Conservation (phyloP, 441 rosid genomes). For the Erysimum cheiri region DNA sequence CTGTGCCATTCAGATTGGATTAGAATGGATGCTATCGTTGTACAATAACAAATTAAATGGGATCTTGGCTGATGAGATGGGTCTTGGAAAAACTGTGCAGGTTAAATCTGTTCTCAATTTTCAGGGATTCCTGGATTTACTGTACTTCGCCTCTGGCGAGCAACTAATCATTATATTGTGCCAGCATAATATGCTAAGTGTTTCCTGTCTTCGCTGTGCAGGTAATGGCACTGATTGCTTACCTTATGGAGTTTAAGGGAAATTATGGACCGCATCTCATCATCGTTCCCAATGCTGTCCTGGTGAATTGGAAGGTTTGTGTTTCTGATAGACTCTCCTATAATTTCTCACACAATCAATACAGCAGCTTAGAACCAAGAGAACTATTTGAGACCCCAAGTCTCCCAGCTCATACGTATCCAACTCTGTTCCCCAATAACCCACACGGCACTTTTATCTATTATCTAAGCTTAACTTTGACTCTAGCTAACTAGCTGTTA, state of each 20-base stretch:
- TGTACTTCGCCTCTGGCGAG: slow-evolving; percentile 24
- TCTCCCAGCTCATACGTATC: slow-evolving; percentile 25
- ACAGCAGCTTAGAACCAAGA: slow-evolving; percentile 24
- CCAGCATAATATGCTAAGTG: slow-evolving; percentile 13
- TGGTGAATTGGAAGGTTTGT: slow-evolving; percentile 99
- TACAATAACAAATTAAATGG: slow-evolving; percentile 99
- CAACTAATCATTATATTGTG: slow-evolving; percentile 23
- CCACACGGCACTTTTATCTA: slow-evolving; percentile 18
- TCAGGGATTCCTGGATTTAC: slow-evolving; percentile 29
- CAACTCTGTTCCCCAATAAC: slow-evolving; percentile 9
- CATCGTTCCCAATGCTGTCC: slow-evolving; percentile 98
- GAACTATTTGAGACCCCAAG: slow-evolving; percentile 1
- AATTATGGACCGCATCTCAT: slow-evolving; percentile 99
- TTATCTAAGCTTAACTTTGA: slow-evolving; percentile 10
- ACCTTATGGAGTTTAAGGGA: slow-evolving; percentile 99
- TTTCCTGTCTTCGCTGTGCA: slow-evolving; percentile 41
- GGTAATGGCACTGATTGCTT: slow-evolving; percentile 99
- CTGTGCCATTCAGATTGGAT: slow-evolving; percentile 76
- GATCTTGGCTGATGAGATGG: slow-evolving; percentile 99
- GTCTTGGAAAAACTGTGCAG: slow-evolving; percentile 99
- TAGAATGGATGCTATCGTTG: slow-evolving; percentile 99
- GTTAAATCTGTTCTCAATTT: slow-evolving; percentile 48
- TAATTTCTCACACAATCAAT: slow-evolving; percentile 5
- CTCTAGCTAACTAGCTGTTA: slow-evolving; percentile 34
- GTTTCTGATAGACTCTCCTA: slow-evolving; percentile 16